Base-by-base conservation (phyloP, 225 moss, liverwort and hornwort genomes). In the Physcomitrellopsis africana region DNA sequence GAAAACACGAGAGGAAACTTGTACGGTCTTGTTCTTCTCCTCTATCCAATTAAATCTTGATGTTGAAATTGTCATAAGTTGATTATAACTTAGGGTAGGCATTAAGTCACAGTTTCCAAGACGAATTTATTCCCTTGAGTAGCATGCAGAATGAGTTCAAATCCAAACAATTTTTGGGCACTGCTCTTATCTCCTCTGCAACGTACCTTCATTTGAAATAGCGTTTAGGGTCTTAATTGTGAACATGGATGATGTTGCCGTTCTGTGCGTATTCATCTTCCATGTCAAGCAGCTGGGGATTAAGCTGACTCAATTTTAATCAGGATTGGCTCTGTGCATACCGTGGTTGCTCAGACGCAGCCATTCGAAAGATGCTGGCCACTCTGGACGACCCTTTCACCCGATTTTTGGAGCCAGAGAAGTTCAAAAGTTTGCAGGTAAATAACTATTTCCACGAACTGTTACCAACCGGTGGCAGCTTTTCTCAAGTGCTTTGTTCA, bases 371-470 rank as follows among this genome's bases (percentile, higher is more conserved):
- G 84, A 99, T 99, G 99, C 85, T 99, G 47, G 83, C 83, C 43
- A 99, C 99, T 49, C 76, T 99, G 90, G 99, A 95, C 81, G 99
- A 99, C 75, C 99, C 99, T 54, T 99, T 99, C 65, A 99, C 99
- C 46, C 92, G 99, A 48, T 99, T 99, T 81, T 67, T 99, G 89
- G 99, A 99, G 84, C 99, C 99, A 47, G 93, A 95, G 76, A 99
- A 99, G 72, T 93, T 99, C 71, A 99, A 88, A 75, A 86, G 86
- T 77, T 84, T 99, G 82, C 93, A 87, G 95, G 99, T 93, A 77
- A 63, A 81, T 48, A 69, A 62, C 18, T 9, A 8, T 66, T 77
- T 54, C 46, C 11, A 18, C 9, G 5, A n/a, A 19, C 9, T 55
- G 20, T 16, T 15, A 54, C 53, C 53, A 16, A 54, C 8, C 53